phyloP scores from a whole-genome alignment of 2,329 filamentous ascomycete genomes.

The Aureobasidium lini region DNA sequence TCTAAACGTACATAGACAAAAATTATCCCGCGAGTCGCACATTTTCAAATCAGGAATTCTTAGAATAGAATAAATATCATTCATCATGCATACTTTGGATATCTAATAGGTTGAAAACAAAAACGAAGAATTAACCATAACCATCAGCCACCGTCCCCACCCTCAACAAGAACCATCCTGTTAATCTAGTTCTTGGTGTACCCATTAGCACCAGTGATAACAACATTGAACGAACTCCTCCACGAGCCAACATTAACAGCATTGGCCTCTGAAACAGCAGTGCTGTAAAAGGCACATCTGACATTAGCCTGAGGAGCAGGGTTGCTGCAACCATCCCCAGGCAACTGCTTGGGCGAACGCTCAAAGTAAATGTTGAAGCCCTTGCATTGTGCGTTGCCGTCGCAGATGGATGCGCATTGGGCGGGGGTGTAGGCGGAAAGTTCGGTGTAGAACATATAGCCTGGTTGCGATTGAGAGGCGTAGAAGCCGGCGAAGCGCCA shows the following conservation, averaged over 20 bases:
- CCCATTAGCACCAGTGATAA: slow-evolving; percentile 23
- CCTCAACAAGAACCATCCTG: too few relatives aligned
- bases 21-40: too few relatives aligned
- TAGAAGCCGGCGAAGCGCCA: slow-evolving; percentile 21
- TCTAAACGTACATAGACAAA: too few relatives aligned
- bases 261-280: slow-evolving; percentile 22
- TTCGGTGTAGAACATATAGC: slow-evolving; percentile 22
- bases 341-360: slow-evolving; percentile 26
- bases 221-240: slow-evolving; percentile 23
- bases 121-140: not conserved
- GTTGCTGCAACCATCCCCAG: slow-evolving; percentile 27
- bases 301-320: slow-evolving; percentile 31
- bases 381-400: slow-evolving; percentile 26
- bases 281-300: slow-evolving; percentile 34
- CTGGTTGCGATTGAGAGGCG: slow-evolving; percentile 14
- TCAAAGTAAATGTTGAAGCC: slow-evolving; percentile 31
- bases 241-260: slow-evolving; percentile 24
- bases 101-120: not conserved
- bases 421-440: slow-evolving; percentile 25
- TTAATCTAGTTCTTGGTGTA: slow-evolving; percentile 20
- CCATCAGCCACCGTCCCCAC: not conserved
- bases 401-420: slow-evolving; percentile 26
- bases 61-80: not conserved
- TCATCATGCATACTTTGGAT: not conserved
- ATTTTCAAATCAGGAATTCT: too few relatives aligned